Evolutionary conservation across 305 asterid species (phyloP), one percentile per base, ranked within the genome.

Genomic region (Striga hermonthica): DNA sequence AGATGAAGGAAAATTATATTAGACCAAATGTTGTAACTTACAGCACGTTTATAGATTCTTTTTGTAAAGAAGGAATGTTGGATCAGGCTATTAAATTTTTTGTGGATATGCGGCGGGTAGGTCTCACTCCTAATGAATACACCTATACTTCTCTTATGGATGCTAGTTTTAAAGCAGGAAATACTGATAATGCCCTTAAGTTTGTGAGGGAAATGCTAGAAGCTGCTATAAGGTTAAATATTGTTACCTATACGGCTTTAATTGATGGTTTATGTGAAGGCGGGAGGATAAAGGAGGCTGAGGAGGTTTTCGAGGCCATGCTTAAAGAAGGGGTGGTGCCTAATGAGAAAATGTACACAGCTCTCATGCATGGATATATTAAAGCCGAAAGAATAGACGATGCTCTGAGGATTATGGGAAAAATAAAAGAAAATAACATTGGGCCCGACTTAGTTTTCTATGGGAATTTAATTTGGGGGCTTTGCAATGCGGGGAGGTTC

Each of bases 11-110:
- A 68, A 71, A 78, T 53, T 70, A 71, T 70, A 69, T 91, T 54
- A 81, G 79, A 73, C 91, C 95, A 65, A 84, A 89, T 72, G 87
- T 81, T 64, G 91, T 91, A 71, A 91, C 98, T 67, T 91, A 91
- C 72, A 89, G 95, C 84, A 89, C 88, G 64, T 81, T 89, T 67
- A 45, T 91, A 64, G 98, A 91, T 82, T 95, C 91, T 74, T 89
- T 89, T 68, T 86, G 95, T 79, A 91, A 91, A 80, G 91, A 87
- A 82, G 92, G 92, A 54, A 81, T 91, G 95, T 44, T 87, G 76
- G 81, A 60, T 69, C 86, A 87, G 67, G 92, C 95, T 48, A 78
- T 91, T 53, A 91, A 91, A 75, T 82, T 89, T 74, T 91, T 85
- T 57, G 63, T 87, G 36, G 97, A 89, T 75, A 89, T 91, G 98